A percentile compares a stretch with the other conserved stretches of the same genome.
phyloP scores from a whole-genome alignment of 1,284 basidiomycete species.

The Cutaneotrichosporon dermatis region DNA sequence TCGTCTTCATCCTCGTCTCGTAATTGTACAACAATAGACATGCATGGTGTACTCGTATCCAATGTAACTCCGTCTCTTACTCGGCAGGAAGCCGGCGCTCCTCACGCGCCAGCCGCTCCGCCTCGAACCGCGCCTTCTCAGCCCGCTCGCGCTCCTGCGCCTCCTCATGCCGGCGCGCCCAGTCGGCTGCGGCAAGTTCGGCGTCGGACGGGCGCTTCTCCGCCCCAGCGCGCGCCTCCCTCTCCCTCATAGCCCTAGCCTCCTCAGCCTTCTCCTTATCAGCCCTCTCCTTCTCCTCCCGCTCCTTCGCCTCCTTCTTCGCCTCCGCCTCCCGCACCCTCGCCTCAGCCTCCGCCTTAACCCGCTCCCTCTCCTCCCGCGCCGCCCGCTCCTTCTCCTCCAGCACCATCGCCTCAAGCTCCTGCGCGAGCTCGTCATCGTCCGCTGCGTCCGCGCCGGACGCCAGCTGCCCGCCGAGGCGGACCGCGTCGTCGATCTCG shows the following conservation, averaged over 20 bases:
- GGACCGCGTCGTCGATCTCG: slow-evolving; percentile 76
- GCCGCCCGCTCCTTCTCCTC: slow-evolving; percentile 37
- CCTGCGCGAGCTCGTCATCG: slow-evolving; percentile 52
- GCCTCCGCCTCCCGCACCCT: too few relatives aligned
- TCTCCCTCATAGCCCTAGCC: background rate
- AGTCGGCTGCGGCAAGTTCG: slow-evolving; percentile 4
- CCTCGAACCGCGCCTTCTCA: slow-evolving; percentile 51
- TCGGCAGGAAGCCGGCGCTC: slow-evolving; percentile 41
- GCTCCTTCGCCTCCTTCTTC: too few relatives aligned
- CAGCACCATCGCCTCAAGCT: slow-evolving; percentile 47
- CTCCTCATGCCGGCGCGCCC: slow-evolving; percentile 32
- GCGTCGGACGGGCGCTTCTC: background rate
- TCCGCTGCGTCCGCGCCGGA: slow-evolving; percentile 53
- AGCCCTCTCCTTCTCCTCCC: background rate
- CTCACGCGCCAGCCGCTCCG: slow-evolving; percentile 51
- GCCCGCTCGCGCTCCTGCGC: slow-evolving; percentile 36
- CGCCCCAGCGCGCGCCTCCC: background rate
- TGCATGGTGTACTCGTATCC: slow-evolving; percentile 5
- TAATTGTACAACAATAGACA: slow-evolving; percentile 41
- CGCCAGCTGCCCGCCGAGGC: slow-evolving; percentile 60
- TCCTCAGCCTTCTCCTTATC: slow-evolving; percentile 9
- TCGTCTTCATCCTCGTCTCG: slow-evolving; percentile 87
- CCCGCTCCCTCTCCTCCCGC: slow-evolving; percentile 23
- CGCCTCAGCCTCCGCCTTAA: slow-evolving; percentile 17
- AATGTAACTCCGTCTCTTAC: slow-evolving; percentile 2